phyloP scores from a whole-genome alignment of 192 early-diverging fungal genomes.

The Spizellomyces punctatus region DNA sequence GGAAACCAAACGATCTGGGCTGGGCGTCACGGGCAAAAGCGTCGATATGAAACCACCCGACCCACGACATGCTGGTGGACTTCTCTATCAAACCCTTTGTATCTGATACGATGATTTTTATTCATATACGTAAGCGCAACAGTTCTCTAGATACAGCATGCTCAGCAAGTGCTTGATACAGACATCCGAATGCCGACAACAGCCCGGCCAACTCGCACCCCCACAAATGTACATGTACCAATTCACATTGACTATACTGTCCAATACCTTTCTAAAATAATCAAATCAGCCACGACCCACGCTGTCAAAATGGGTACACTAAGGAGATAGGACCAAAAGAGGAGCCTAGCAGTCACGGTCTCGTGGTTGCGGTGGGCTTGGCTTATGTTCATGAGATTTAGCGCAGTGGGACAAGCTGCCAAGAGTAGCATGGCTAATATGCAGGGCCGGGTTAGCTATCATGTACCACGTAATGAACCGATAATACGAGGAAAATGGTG shows the following conservation, averaged over 20 bases:
- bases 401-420: slow-evolving; percentile 24
- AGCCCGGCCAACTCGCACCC: too few relatives aligned
- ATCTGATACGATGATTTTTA: too few relatives aligned
- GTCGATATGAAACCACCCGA: neutral
- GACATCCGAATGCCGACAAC: too few relatives aligned
- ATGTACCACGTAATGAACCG: neutral
- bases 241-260: too few relatives aligned
- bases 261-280: slow-evolving; percentile 11
- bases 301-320: slow-evolving; percentile 21
- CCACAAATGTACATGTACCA: too few relatives aligned
- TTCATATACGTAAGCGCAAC: too few relatives aligned
- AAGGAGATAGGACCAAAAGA: slow-evolving; percentile 29
- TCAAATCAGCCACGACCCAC: slow-evolving; percentile 26
- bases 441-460: neutral
- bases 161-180: too few relatives aligned
- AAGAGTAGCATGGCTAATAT: slow-evolving; percentile 25
- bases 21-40: neutral
- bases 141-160: too few relatives aligned
- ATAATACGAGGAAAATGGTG: neutral
- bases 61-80: neutral
- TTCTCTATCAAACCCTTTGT: neutral
- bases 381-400: slow-evolving; percentile 35
- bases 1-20: neutral
- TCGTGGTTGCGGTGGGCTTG: slow-evolving; percentile 36
- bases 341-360: slow-evolving; percentile 14